Evolutionary conservation across 306 rosid genomes (phyloP).

Genomic region (Notholithocarpus densiflorus): DNA sequence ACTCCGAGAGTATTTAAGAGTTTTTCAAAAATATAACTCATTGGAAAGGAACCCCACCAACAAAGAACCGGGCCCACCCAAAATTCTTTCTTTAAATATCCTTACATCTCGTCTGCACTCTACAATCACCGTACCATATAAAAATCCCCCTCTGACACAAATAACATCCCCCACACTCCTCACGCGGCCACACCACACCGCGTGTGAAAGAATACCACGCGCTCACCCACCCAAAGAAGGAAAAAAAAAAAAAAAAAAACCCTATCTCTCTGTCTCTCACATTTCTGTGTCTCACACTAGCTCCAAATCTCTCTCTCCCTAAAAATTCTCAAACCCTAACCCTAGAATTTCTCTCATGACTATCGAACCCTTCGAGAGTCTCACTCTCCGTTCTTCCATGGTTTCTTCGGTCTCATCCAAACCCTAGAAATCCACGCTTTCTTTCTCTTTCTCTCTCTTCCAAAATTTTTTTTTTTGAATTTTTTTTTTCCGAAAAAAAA

Average conservation of each 20-base stretch:
- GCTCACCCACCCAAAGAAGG: slow-evolving; percentile 2
- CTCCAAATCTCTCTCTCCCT: slow-evolving; percentile 7
- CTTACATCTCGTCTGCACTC: too few relatives aligned
- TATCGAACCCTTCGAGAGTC: slow-evolving; percentile 23
- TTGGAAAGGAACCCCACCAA: too few relatives aligned
- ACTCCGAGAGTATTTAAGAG: accelerated
- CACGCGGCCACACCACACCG: slow-evolving; percentile 12
- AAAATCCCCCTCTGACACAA: too few relatives aligned
- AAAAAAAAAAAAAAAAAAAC: slow-evolving; percentile 9
- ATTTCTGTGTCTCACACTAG: not conserved
- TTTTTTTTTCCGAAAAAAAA: not conserved
- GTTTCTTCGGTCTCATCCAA: slow-evolving; percentile 19
- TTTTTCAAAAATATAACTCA: too few relatives aligned
- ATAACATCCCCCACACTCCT: not conserved
- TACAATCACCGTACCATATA: too few relatives aligned
- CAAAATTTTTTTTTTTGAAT: not conserved
- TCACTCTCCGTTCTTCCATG: slow-evolving; percentile 21
- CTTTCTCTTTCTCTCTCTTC: not conserved
- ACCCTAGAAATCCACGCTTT: slow-evolving; percentile 19
- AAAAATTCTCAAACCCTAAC: slow-evolving; percentile 30
- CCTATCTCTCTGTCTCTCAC: slow-evolving; percentile 35
- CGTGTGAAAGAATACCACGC: slow-evolving; percentile 36
- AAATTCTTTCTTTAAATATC: too few relatives aligned
- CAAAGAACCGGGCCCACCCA: too few relatives aligned
- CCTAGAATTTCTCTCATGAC: slow-evolving; percentile 39